Evolutionary conservation across 768 basidiomycete genomes (phyloP).

Genomic region (Hypholoma fasciculare): DNA sequence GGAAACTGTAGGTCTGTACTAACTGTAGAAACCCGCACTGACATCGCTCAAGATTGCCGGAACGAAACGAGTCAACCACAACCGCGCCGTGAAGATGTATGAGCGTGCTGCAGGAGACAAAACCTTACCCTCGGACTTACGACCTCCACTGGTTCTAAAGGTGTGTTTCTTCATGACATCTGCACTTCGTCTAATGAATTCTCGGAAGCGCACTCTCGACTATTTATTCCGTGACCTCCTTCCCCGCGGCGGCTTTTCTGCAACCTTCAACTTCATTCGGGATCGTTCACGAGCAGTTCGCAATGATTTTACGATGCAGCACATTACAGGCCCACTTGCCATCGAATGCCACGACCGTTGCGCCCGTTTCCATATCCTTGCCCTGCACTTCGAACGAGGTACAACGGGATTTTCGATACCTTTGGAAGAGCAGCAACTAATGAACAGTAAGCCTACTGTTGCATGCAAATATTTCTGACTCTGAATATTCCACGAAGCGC

Average conservation of each 20-base stretch:
- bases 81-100: constrained; percentile 90
- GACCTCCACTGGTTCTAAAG: constrained; percentile 83
- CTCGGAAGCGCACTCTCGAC: constrained; percentile 74
- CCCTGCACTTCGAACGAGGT: constrained; percentile 68
- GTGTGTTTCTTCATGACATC: constrained; percentile 34
- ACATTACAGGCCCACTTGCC: constrained; percentile 70
- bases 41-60: constrained; percentile 63
- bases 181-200: constrained; percentile 1
- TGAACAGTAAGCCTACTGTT: constrained; percentile 67
- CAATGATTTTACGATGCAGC: constrained; percentile 95
- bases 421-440: constrained; percentile 86
- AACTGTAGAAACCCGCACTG: constrained; percentile 36
- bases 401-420: constrained; percentile 56
- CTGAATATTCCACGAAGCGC: constrained; percentile 46
- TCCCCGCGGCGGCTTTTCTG: constrained; percentile 63
- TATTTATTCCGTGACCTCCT: constrained; percentile 90
- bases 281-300: constrained; percentile 90
- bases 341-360: constrained; percentile 94
- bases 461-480: constrained; percentile 3
- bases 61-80: constrained; percentile 84
- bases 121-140: constrained; percentile 86
- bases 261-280: constrained; percentile 81
- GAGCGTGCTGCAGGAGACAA: constrained; percentile 95
- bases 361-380: constrained; percentile 90
- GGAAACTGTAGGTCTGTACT: constrained; percentile 71